Base-by-base conservation (phyloP, 1,139 yeast species). In the Petasospora fabianii region DNA sequence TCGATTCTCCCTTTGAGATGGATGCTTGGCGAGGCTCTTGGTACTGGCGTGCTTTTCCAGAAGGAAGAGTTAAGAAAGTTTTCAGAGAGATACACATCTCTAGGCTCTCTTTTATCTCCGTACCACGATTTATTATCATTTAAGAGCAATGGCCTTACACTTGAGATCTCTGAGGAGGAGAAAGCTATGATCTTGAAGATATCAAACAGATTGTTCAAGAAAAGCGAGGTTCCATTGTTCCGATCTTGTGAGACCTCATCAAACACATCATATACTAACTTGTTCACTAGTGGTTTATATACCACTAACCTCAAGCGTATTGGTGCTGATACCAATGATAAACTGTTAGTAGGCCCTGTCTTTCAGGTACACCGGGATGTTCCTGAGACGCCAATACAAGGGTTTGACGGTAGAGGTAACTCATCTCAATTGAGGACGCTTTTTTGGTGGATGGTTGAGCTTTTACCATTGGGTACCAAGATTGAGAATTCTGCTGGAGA, bases 381-480 rank as follows among this genome's bases (percentile, higher is more conserved):
- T 4, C 59, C 61, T 17, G 13, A 18, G 0, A 29, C 40, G 1
- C 51, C 51, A 10, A 33, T 50, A 2, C 24, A 37, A 3, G 54
- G 61, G 12, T 61, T 56, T 43, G 70, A 62, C 47, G 69, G 71
- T 2, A 55, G 69, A 33, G 75, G 71, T 1, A 56, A 56, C 21
- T 56, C 53, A 12, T 32, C 47, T 9, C 2, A 47, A 4, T 35
- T 34, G 13, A 30, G 26, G 2, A 39, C 49, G 2, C 9, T 72
- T 0, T 50, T 64, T 8, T 80, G 85, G 85, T 79, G 84, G 84
- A 3, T 69, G 2, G 55, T 77, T n/a, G 87, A 80, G 50, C 56
- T 73, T 13, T 46, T 80, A 10, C 85, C 86, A 1, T 53, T 78
- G 30, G 77, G 78, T 0, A 65, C 70, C 17, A 69, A 71, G 45